phyloP scores from a whole-genome alignment of 805 yeast genomes.

The Grigorovia humatica region DNA sequence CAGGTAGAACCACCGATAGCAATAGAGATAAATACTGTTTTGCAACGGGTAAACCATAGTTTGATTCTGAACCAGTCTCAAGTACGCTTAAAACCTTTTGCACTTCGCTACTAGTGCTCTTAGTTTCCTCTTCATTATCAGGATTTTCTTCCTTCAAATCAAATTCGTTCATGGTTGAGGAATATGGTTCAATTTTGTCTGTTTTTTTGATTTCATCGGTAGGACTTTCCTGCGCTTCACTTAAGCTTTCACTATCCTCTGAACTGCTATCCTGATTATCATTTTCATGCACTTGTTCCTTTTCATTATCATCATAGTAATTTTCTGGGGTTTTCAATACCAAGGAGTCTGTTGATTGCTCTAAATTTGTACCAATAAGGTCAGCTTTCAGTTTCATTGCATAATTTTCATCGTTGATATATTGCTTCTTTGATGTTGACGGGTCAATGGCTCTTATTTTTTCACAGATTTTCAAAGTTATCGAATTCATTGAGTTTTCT shows the following conservation, averaged over 20 bases:
- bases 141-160: background rate
- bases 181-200: no score
- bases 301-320: background rate
- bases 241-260: background rate
- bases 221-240: background rate
- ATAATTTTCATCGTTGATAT: slow-evolving; percentile 17
- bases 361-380: slow-evolving; percentile 11
- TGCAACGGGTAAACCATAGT: slow-evolving; percentile 67
- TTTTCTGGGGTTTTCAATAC: background rate
- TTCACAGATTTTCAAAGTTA: slow-evolving; percentile 58
- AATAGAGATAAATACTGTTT: slow-evolving; percentile 68
- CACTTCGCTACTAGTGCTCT: background rate
- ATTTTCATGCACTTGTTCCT: background rate
- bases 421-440: slow-evolving; percentile 6
- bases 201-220: background rate
- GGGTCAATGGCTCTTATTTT: slow-evolving; percentile 37
- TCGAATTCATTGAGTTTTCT: slow-evolving; percentile 63
- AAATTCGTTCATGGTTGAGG: background rate
- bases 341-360: background rate
- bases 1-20: slow-evolving; percentile 71
- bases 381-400: slow-evolving; percentile 12
- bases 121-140: background rate
- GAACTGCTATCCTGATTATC: slow-evolving; percentile 1
- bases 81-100: slow-evolving; percentile 1
- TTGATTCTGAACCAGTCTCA: slow-evolving; percentile 14